A percentile compares a stretch with the other conserved stretches of the same genome.
Conservation (phyloP, 2,329 filamentous ascomycete genomes). For the Tolypocladium cylindrosporum region DNA sequence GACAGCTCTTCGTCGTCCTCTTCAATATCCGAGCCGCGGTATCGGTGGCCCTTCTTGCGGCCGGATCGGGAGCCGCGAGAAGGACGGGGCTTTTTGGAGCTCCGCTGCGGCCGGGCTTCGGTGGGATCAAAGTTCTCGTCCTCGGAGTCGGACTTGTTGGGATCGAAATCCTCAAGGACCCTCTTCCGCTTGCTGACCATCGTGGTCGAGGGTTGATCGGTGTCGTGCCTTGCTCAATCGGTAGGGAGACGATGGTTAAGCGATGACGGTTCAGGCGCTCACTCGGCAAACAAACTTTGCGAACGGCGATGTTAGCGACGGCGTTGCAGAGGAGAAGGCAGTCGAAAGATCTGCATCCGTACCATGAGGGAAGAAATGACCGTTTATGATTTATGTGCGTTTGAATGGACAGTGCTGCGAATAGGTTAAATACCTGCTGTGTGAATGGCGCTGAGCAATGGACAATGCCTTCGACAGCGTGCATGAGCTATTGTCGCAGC, state of each 20-base stretch:
- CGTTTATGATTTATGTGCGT: not conserved
- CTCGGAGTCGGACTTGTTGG: constrained; percentile 55
- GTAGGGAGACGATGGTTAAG: not conserved
- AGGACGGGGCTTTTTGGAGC: constrained; percentile 30
- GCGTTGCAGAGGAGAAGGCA: not conserved
- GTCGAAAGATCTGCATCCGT: not conserved
- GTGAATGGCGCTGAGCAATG: not conserved
- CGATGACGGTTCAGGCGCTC: not conserved
- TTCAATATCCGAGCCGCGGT: constrained; percentile 52
- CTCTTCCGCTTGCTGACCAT: constrained; percentile 45
- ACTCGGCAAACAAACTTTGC: not conserved
- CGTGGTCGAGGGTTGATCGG: not conserved
- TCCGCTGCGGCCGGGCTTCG: constrained; percentile 32
- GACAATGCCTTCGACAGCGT: not conserved
- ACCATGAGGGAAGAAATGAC: not conserved
- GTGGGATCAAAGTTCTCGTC: constrained; percentile 56
- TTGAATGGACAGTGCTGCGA: not conserved
- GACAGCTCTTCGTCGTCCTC: constrained; percentile 48
- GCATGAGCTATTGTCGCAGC: not conserved
- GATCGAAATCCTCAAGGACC: constrained; percentile 50
- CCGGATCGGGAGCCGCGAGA: constrained; percentile 22
- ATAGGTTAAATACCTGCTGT: not conserved
- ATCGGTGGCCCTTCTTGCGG: constrained; percentile 30
- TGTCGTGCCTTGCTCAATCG: not conserved
- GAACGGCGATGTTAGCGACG: not conserved